Evolutionary conservation across 306 rosid genomes (phyloP).

Genomic region (Rosa lucieae): DNA sequence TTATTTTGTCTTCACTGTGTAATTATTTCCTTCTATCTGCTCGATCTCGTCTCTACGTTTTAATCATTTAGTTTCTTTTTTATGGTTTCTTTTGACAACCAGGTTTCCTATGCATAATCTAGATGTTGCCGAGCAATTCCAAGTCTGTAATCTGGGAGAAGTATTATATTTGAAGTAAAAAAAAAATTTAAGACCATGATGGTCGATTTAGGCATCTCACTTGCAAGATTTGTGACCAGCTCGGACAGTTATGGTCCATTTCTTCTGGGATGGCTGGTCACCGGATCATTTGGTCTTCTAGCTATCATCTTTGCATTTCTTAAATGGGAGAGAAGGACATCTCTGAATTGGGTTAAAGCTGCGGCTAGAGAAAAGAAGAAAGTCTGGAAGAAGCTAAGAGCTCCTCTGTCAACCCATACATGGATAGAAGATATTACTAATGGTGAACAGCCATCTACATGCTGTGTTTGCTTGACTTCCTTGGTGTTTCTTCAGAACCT

Average conservation of each 20-base stretch:
- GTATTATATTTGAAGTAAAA: slow-evolving; percentile 5
- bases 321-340: slow-evolving; percentile 68
- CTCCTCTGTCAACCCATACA: slow-evolving; percentile 55
- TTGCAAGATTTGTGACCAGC: slow-evolving; percentile 43
- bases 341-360: slow-evolving; percentile 70
- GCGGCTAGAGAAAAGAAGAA: slow-evolving; percentile 75
- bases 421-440: slow-evolving; percentile 70
- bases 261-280: slow-evolving; percentile 58
- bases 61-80: background rate
- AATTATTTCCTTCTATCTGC: background rate
- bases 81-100: slow-evolving; percentile 17
- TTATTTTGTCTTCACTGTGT: background rate
- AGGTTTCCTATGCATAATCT: slow-evolving; percentile 36
- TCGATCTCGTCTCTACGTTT: background rate
- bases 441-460: slow-evolving; percentile 64
- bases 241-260: slow-evolving; percentile 42
- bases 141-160: slow-evolving; percentile 3
- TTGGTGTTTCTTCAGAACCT: slow-evolving; percentile 59
- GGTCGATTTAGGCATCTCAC: slow-evolving; percentile 43
- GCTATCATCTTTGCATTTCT: slow-evolving; percentile 57
- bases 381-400: slow-evolving; percentile 67
- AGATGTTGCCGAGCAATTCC: slow-evolving; percentile 14
- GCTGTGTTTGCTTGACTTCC: slow-evolving; percentile 72
- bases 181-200: slow-evolving; percentile 25
- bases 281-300: slow-evolving; percentile 63